Conservation (phyloP, 2,329 filamentous ascomycete species). For the Colletotrichum paranaense region DNA sequence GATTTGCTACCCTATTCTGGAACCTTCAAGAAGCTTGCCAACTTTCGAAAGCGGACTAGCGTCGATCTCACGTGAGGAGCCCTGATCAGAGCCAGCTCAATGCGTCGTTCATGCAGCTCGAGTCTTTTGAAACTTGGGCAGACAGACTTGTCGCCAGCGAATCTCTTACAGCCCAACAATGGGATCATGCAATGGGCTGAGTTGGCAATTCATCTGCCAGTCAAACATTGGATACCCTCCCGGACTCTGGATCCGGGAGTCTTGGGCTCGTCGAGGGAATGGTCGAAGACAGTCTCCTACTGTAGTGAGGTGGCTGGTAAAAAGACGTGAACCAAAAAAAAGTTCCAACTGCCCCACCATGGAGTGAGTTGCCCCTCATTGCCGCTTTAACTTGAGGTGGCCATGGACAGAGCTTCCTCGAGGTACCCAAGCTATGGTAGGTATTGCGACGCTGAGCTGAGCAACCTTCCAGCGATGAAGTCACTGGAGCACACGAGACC, state of each 20-base stretch:
- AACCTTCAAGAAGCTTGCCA: slow-evolving; percentile 53
- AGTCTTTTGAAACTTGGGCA: slow-evolving; percentile 25
- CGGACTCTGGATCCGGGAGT: neutral
- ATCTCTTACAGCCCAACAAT: slow-evolving; percentile 13
- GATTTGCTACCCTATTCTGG: slow-evolving; percentile 47
- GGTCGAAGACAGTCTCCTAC: neutral
- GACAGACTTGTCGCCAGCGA: slow-evolving; percentile 2
- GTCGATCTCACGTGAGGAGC: slow-evolving; percentile 37
- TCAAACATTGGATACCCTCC: slow-evolving; percentile 13
- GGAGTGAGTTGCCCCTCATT: slow-evolving; percentile 70
- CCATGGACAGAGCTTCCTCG: slow-evolving; percentile 44
- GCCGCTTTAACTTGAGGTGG: slow-evolving; percentile 65
- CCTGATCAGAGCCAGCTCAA: slow-evolving; percentile 32
- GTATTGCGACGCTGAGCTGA: slow-evolving; percentile 24
- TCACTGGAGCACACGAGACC: slow-evolving; percentile 6
- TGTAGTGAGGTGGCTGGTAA: slow-evolving; percentile 35
- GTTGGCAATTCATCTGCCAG: slow-evolving; percentile 26
- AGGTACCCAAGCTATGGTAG: slow-evolving; percentile 10
- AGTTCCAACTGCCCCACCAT: slow-evolving; percentile 66
- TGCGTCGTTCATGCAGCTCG: slow-evolving; percentile 28
- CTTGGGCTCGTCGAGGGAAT: slow-evolving; percentile 3
- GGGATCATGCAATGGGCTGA: slow-evolving; percentile 16
- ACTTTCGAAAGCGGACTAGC: slow-evolving; percentile 42
- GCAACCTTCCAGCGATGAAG: slow-evolving; percentile 19
- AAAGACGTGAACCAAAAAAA: slow-evolving; percentile 31